Conservation (phyloP, 768 basidiomycete genomes). For the Pleurotus eryngii region DNA sequence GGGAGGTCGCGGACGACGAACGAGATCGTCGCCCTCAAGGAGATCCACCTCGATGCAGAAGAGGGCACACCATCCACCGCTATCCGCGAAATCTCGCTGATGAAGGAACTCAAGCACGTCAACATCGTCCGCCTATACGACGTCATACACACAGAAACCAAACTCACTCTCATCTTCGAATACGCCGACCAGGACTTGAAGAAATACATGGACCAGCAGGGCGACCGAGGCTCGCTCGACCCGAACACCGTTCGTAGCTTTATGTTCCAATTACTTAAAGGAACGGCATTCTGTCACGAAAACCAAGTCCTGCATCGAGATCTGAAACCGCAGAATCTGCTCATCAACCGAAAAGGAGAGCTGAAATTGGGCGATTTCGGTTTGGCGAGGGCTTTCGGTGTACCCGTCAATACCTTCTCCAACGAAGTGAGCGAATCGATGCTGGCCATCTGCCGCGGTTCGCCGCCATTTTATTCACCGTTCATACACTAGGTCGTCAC, state of each 20-base stretch:
- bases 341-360: slow-evolving; percentile 97
- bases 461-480: slow-evolving; percentile 3
- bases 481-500: slow-evolving; percentile 78
- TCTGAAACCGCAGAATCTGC: slow-evolving; percentile 95
- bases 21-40: slow-evolving; percentile 96
- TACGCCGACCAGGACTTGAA: slow-evolving; percentile 98
- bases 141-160: slow-evolving; percentile 98
- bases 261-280: slow-evolving; percentile 96
- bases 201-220: slow-evolving; percentile 98
- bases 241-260: slow-evolving; percentile 90
- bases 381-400: slow-evolving; percentile 94
- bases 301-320: slow-evolving; percentile 97
- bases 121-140: slow-evolving; percentile 98
- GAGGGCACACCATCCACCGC: slow-evolving; percentile 99
- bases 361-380: slow-evolving; percentile 98
- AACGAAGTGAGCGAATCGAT: slow-evolving; percentile 64
- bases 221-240: slow-evolving; percentile 92
- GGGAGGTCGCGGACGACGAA: slow-evolving; percentile 97
- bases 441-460: neutral
- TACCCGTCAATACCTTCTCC: slow-evolving; percentile 98
- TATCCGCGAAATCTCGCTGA: slow-evolving; percentile 97
- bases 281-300: slow-evolving; percentile 97
- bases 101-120: slow-evolving; percentile 99
- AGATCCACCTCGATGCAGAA: slow-evolving; percentile 98
- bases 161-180: slow-evolving; percentile 97